phyloP scores from a whole-genome alignment of 768 basidiomycete genomes.

The Leccinum longicurvipes region DNA sequence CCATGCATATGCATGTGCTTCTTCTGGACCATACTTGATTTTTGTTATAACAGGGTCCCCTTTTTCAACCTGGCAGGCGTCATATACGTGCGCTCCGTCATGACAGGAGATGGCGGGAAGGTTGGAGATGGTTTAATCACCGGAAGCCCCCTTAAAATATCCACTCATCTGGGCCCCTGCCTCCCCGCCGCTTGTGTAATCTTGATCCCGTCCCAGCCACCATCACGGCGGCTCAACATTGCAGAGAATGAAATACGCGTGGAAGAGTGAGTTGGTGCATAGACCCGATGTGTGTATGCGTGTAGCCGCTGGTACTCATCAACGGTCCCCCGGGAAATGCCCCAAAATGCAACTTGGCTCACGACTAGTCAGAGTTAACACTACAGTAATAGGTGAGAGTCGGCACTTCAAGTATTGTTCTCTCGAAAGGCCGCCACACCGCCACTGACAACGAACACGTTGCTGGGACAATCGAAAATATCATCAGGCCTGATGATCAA shows the following conservation, averaged over 20 bases:
- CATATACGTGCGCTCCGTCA: background rate
- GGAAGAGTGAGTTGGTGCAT: background rate
- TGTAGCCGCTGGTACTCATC: constrained; percentile 13
- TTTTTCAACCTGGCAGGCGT: background rate
- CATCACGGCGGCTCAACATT: background rate
- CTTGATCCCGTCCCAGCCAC: constrained; percentile 1
- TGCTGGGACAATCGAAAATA: background rate
- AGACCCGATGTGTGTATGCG: background rate
- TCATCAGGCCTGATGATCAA: constrained; percentile 12
- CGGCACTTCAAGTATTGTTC: background rate
- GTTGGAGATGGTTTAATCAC: constrained; percentile 6
- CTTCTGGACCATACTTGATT: background rate
- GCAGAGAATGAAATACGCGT: constrained; percentile 15
- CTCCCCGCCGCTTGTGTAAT: background rate
- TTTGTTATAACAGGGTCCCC: background rate
- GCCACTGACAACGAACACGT: constrained; percentile 8
- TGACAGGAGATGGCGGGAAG: background rate
- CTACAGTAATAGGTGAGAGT: background rate
- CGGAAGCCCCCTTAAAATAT: background rate
- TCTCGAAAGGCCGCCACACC: constrained; percentile 5
- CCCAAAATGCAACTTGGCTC: background rate
- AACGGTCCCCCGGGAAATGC: background rate
- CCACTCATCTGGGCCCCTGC: background rate
- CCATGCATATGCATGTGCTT: background rate
- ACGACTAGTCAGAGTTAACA: background rate